Percentiles rank a stretch among this genome's conserved stretches.
These are phyloP conservation scores for barrel medic (Medicago truncatula) DNA, from an alignment of 306 rosid species.

Conservation along the genomic window MtrunA17r5.0-ANR NC_053042.1:42132501-42133000, in stretches of 20 bases:
- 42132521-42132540: constrained; percentile 78
- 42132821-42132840: constrained; percentile 25
- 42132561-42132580: constrained; percentile 15
- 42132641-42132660: not conserved
- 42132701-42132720: constrained; percentile 90
- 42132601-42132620: constrained; percentile 27
- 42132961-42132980: constrained; percentile 74
- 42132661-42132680: constrained; percentile 27
- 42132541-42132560: constrained; percentile 65
- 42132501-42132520: constrained; percentile 77
- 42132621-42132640: constrained; percentile 19
- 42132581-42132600: constrained; percentile 17
- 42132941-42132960: constrained; percentile 38
- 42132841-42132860: constrained; percentile 18
- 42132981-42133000: constrained; percentile 92
- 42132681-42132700: constrained; percentile 68
- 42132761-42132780: constrained; percentile 59
- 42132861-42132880: not conserved
- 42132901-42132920: constrained; percentile 18
- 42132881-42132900: constrained; percentile 23
- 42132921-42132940: constrained; percentile 19
- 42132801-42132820: not conserved
- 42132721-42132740: constrained; percentile 92
- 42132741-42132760: constrained; percentile 81
- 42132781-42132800: not conserved